These are phyloP conservation scores for Ogataea pini DNA, from an alignment of 805 yeast species.

Conservation along the genomic window DNA sequence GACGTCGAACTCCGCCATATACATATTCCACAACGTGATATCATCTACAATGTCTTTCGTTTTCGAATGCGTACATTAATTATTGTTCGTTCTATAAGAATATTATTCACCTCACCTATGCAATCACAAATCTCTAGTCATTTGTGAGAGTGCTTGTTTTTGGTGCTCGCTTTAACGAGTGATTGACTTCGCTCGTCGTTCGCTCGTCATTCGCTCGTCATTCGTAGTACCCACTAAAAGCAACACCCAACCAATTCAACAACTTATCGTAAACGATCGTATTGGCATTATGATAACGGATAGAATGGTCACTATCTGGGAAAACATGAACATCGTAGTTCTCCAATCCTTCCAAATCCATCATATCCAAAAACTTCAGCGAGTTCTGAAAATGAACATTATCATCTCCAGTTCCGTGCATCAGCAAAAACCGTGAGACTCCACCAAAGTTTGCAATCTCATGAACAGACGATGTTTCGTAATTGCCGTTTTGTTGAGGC, in stretches of 20 bases:
- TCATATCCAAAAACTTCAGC: conserved; percentile 69
- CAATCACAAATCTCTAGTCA: too few relatives aligned
- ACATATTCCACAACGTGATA: too few relatives aligned
- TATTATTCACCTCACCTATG: too few relatives aligned
- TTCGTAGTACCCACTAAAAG: conserved; percentile 53
- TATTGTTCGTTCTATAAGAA: too few relatives aligned
- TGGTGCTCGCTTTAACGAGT: too few relatives aligned
- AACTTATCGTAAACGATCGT: conserved; percentile 69
- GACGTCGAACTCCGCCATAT: too few relatives aligned
- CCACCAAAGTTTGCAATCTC: conserved; percentile 56
- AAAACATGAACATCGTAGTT: conserved; percentile 79
- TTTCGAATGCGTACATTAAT: too few relatives aligned
- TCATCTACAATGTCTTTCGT: too few relatives aligned
- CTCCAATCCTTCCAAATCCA: conserved; percentile 73
- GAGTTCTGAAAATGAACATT: conserved; percentile 95
- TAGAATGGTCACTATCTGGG: conserved; percentile 80
- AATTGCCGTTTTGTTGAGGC: conserved; percentile 65
- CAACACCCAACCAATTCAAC: conserved; percentile 61
- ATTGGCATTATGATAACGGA: conserved; percentile 71
- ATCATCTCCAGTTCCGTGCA: conserved; percentile 98
- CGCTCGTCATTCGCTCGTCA: too few relatives aligned
- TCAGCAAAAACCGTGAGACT: conserved; percentile 69
- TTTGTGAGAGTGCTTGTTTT: too few relatives aligned
- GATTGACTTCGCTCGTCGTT: too few relatives aligned
- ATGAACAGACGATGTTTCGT: conserved; percentile 55